A percentile compares a stretch with the other conserved stretches of the same genome.
Evolutionary conservation across 352 stramenopile genomes (phyloP).

Genomic region (Globisporangium nodosum): DNA sequence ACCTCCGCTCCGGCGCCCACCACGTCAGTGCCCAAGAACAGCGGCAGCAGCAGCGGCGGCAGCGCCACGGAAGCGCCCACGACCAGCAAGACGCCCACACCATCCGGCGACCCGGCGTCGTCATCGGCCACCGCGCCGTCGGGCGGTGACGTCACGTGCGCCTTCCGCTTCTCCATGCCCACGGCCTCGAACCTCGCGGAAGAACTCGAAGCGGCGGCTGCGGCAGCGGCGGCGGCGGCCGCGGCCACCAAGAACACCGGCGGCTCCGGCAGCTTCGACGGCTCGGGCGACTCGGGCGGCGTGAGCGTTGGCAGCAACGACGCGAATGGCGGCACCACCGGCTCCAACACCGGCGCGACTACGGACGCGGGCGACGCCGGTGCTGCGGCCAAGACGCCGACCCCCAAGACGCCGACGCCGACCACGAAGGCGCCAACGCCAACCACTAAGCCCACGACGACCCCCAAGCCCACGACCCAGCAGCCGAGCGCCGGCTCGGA

Average conservation of each 20-base stretch:
- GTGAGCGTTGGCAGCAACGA: slow-evolving; percentile 13
- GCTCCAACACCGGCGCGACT: slow-evolving; percentile 6
- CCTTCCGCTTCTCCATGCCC: slow-evolving; percentile 51
- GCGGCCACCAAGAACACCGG: slow-evolving; percentile 7
- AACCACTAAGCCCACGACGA: slow-evolving; percentile 6
- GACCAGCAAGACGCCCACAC: slow-evolving; percentile 7
- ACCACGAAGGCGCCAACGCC: slow-evolving; percentile 22
- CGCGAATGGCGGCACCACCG: background rate
- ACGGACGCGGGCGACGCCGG: slow-evolving; percentile 4
- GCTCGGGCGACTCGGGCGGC: slow-evolving; percentile 10
- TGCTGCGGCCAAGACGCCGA: slow-evolving; percentile 17
- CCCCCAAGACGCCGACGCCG: slow-evolving; percentile 14
- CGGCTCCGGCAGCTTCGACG: slow-evolving; percentile 13
- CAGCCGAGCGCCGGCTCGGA: background rate
- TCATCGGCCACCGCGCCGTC: slow-evolving; percentile 10
- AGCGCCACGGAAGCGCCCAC: background rate
- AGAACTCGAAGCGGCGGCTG: slow-evolving; percentile 16
- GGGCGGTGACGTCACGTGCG: slow-evolving; percentile 25
- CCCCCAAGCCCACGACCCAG: background rate
- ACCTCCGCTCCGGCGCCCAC: background rate
- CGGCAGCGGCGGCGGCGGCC: background rate
- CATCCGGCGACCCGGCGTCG: slow-evolving; percentile 4
- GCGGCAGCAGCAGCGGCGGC: background rate
- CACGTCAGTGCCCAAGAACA: no score
- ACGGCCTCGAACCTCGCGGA: slow-evolving; percentile 39